Evolutionary conservation across 129 eudicot species (phyloP).

Genomic region (Flaveria linearis): DNA sequence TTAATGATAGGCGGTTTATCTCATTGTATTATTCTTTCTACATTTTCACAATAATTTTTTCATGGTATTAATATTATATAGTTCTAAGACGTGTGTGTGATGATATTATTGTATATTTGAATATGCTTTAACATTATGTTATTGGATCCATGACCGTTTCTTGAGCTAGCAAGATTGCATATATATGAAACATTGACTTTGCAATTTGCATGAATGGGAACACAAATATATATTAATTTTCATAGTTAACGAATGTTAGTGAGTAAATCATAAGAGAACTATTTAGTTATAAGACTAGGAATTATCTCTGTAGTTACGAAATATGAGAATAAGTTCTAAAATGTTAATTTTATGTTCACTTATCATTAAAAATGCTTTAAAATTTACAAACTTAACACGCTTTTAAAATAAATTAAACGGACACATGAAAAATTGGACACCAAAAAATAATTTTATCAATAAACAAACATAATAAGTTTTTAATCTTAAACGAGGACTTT

Average conservation of each 20-base stretch:
- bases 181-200: conserved; percentile 21
- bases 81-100: too few relatives aligned
- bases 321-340: background rate
- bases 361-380: background rate
- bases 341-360: background rate
- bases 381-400: background rate
- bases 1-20: background rate
- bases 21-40: background rate
- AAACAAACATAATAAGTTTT: too few relatives aligned
- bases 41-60: background rate
- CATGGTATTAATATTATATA: too few relatives aligned
- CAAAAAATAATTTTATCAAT: background rate
- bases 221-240: background rate
- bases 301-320: too few relatives aligned
- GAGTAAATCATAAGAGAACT: background rate
- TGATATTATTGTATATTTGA: background rate
- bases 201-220: conserved; percentile 24
- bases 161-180: conserved; percentile 14
- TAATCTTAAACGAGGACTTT: too few relatives aligned
- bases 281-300: background rate
- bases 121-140: conserved; percentile 1
- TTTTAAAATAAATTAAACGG: background rate
- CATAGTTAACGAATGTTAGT: background rate
- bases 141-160: conserved; percentile 6
- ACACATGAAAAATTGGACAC: background rate